Conservation (phyloP, 2,329 filamentous ascomycete genomes). For the Emericellopsis cladophorae region DNA sequence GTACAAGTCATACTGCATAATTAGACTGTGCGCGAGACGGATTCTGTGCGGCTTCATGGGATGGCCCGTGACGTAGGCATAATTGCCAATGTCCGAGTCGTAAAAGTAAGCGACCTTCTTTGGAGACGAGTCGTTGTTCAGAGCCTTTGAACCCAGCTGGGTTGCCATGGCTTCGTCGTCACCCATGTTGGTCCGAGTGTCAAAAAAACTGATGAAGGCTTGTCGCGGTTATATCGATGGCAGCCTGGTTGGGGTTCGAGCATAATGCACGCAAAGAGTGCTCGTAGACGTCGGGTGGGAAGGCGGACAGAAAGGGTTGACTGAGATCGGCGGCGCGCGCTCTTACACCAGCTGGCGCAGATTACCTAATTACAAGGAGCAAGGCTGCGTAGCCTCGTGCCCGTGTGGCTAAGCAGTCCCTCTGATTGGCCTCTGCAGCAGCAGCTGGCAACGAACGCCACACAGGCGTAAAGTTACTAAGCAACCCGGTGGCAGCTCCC, state of each 20-base stretch:
- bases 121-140: constrained; percentile 28
- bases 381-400: constrained; percentile 3
- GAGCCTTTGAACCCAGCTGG: constrained; percentile 30
- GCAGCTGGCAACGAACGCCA: too few relatives aligned
- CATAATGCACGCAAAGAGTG: too few relatives aligned
- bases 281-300: too few relatives aligned
- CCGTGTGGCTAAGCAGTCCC: neutral
- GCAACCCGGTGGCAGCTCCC: constrained; percentile 2
- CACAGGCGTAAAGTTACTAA: constrained; percentile 8
- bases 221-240: too few relatives aligned
- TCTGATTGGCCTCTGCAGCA: neutral
- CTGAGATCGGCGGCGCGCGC: constrained; percentile 5
- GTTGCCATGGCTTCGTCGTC: constrained; percentile 16
- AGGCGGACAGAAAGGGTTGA: neutral
- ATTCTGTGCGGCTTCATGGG: constrained; percentile 99
- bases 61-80: constrained; percentile 91
- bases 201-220: neutral
- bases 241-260: too few relatives aligned
- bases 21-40: constrained; percentile 85
- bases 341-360: constrained; percentile 8
- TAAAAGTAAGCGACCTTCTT: constrained; percentile 98
- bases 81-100: constrained; percentile 96
- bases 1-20: constrained; percentile 92
- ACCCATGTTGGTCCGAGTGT: constrained; percentile 15
- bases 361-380: constrained; percentile 15